Base-by-base conservation (phyloP, 2,329 filamentous ascomycete species). In the Diplodia intermedia region DNA sequence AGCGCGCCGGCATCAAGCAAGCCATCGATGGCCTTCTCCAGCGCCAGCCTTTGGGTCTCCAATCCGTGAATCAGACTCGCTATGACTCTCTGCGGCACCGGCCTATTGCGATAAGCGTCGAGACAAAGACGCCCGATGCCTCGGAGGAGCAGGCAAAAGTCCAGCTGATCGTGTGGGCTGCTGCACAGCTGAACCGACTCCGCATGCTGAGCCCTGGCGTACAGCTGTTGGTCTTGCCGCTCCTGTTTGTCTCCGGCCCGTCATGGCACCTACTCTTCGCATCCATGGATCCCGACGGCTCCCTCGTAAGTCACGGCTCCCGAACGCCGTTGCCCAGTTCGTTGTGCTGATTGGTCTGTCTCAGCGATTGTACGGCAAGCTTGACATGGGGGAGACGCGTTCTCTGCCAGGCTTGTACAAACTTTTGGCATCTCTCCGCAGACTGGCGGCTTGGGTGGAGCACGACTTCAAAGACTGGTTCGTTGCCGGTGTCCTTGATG, bases 81-180 rank as follows among this genome's bases (percentile, higher is more conserved):
- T 71, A 71, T 47, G 68, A 70, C 65, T 67, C 68, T 69, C 69
- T 72, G 33, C 69, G 69, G 18, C 38, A 57, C 62, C 67, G 68
- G 66, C 69, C 70, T 67, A 70, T 70, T 9, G 68, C 70, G 50
- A 54, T 72, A 56, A 69, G 60, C 18, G 8, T 33, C 31, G 31
- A 33, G 8, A 33, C 31, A 9, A 33, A 33, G 31, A 33, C 31
- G 31, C 31, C 31, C 31, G 31, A 33, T 9, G 31, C 31, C 6
- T 33, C 31, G 2, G 31, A 33, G 31, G 31, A 33, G 31, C 31
- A 33, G 31, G 31, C 31, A 33, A 33, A 33, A 9, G 70, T 71
- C 66, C 69, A 72, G 56, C 63, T 71, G 8, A 69, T 65, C 33
- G 67, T 71, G 49, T 72, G 67, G 69, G 65, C 70, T 14, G 63